Conservation (phyloP, 805 yeast species). For the Ogataea thermomethanolica region DNA sequence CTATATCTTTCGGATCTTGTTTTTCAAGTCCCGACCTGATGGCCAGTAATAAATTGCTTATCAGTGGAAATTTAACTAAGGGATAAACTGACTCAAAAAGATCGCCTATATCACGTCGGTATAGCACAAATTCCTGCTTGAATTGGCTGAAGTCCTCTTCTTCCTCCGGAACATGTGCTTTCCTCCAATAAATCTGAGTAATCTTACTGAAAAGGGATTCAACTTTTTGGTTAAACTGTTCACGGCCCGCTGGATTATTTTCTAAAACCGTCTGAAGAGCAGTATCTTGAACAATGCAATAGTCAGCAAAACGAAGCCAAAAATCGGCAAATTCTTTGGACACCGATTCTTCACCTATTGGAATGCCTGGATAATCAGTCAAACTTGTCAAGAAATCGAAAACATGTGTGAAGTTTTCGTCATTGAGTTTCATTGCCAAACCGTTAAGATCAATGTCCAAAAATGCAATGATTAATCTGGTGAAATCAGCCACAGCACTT, state of each 20-base stretch:
- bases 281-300: slow-evolving; percentile 49
- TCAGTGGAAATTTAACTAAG: slow-evolving; percentile 52
- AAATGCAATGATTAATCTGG: slow-evolving; percentile 43
- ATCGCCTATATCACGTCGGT: slow-evolving; percentile 73
- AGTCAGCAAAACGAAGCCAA: slow-evolving; percentile 67
- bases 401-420: slow-evolving; percentile 36
- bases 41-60: slow-evolving; percentile 39
- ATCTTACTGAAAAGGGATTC: slow-evolving; percentile 46
- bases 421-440: slow-evolving; percentile 39
- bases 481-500: slow-evolving; percentile 40
- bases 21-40: slow-evolving; percentile 30
- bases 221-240: slow-evolving; percentile 32
- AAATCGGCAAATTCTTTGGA: slow-evolving; percentile 56
- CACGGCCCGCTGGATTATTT: slow-evolving; percentile 31
- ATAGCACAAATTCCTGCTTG: slow-evolving; percentile 59
- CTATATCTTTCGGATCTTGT: slow-evolving; percentile 41
- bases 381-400: slow-evolving; percentile 49
- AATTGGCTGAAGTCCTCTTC: slow-evolving; percentile 31
- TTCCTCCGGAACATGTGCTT: slow-evolving; percentile 48
- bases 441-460: slow-evolving; percentile 45
- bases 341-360: slow-evolving; percentile 57
- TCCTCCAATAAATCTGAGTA: slow-evolving; percentile 64
- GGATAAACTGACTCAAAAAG: slow-evolving; percentile 70
- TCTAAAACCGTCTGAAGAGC: slow-evolving; percentile 31
- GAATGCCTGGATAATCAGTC: slow-evolving; percentile 53